Evolutionary conservation across 1,139 yeast species (phyloP), one percentile per base, ranked within the genome.

Genomic region (Dujonia santamariae): DNA sequence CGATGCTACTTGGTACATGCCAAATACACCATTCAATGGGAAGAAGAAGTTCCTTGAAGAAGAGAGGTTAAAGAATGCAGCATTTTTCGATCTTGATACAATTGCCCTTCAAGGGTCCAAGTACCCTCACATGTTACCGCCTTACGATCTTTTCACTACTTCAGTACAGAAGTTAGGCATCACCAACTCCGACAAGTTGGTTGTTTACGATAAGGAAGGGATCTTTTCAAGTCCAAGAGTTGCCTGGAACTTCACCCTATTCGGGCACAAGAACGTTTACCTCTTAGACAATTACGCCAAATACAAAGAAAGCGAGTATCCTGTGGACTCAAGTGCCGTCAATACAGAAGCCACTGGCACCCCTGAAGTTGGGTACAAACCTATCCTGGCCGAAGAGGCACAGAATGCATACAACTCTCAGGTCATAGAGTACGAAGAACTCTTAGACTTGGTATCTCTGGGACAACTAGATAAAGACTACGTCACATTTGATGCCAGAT

Each of bases 1-100:
- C 18, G 98, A 92, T 55, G 80, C 95, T 4, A 81, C 97, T 0
- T 92, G 97, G 97, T 87, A 78, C 56, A 72, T 90, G 78, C 96
- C 97, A 30, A 82, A 80, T 51, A 65, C 63, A 30, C 78, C 82
- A 8, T 67, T 75, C 34, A 68, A 75, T 45, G 94, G 83, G 2
- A 60, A 56, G 34, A 61, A 67, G 14, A 86, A 85, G 45, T 80
- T 68, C 53, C 30, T 27, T 11, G 67, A 72, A 25, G 67, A 69
- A 35, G 74, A 65, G 39, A 72, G 96, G 40, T 59, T 92, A 12
- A 78, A 80, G 9, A 63, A 72, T 4, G 75, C 97, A 1, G 78
- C 80, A 5, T 88, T 74, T 59, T 85, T 88, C 48, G 96, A 90
- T 49, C 74, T 92, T 38, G 97, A 88, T 49, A 74, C 62, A 21